Evolutionary conservation across 2,329 filamentous ascomycete genomes (phyloP).

Genomic region (Pseudogymnoascus sp.): DNA sequence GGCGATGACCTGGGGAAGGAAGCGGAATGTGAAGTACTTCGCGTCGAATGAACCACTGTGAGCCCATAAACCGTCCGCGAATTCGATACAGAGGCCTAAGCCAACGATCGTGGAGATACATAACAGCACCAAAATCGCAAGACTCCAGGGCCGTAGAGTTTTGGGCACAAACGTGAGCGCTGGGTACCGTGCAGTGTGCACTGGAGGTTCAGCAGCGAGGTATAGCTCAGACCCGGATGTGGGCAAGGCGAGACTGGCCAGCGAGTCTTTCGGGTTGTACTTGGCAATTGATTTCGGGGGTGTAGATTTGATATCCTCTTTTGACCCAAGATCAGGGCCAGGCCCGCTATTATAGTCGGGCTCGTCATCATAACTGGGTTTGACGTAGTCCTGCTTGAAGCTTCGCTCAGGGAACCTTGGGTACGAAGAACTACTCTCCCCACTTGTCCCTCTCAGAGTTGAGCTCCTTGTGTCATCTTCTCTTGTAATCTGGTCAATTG

Average conservation of each 20-base stretch:
- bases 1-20: conserved; percentile 71
- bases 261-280: conserved; percentile 5
- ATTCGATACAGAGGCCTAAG: conserved; percentile 64
- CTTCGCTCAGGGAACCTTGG: neutral
- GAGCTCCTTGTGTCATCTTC: conserved; percentile 51
- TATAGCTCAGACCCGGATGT: conserved; percentile 33
- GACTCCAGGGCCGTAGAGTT: conserved; percentile 58
- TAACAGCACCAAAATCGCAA: conserved; percentile 50
- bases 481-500: conserved; percentile 76
- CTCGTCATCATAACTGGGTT: neutral
- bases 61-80: conserved; percentile 53
- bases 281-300: neutral
- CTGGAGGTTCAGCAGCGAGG: conserved; percentile 37
- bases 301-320: neutral
- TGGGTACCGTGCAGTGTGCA: conserved; percentile 35
- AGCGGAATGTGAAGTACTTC: conserved; percentile 78
- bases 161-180: conserved; percentile 62
- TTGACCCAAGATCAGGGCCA: neutral
- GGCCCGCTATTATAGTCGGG: neutral
- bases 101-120: conserved; percentile 63
- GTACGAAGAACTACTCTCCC: neutral
- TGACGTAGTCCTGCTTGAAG: neutral
- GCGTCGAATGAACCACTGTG: conserved; percentile 55
- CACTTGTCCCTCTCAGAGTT: neutral
- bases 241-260: neutral